A percentile compares a stretch with the other conserved stretches of the same genome.
Evolutionary conservation across 2,329 filamentous ascomycete genomes (phyloP).

Genomic region (Orbilia blumenaviensis): DNA sequence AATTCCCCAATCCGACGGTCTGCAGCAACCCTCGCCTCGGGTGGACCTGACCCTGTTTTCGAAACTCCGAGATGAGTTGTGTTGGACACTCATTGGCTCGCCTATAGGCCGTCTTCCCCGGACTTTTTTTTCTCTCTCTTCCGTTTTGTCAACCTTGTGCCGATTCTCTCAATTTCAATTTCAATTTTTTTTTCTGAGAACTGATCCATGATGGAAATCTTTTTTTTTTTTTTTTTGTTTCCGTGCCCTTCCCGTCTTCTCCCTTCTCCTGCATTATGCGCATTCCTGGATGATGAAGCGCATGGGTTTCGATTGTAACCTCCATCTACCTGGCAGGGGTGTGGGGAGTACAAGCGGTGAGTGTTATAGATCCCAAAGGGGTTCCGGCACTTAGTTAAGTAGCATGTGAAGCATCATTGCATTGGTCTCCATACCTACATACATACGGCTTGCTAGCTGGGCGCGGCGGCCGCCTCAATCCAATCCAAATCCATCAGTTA

Average conservation of each 20-base stretch:
- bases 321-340: neutral
- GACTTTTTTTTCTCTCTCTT: conserved; percentile 8
- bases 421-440: too few species aligned
- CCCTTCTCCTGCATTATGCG: conserved; percentile 1
- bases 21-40: neutral
- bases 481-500: neutral
- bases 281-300: neutral
- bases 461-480: neutral
- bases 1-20: conserved; percentile 10
- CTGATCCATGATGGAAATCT: too few species aligned
- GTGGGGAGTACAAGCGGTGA: too few species aligned
- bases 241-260: neutral
- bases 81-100: conserved; percentile 34
- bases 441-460: neutral
- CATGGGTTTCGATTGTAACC: conserved; percentile 1
- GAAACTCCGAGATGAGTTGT: conserved; percentile 36
- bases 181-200: neutral
- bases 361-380: too few species aligned
- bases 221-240: neutral
- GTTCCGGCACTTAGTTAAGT: too few species aligned
- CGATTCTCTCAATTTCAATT: neutral
- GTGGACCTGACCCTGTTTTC: conserved; percentile 28
- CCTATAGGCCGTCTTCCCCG: conserved; percentile 1
- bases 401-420: neutral
- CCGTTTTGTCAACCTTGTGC: neutral